Evolutionary conservation across 352 stramenopile species (phyloP).

Genomic region (Phytophthora melonis): DNA sequence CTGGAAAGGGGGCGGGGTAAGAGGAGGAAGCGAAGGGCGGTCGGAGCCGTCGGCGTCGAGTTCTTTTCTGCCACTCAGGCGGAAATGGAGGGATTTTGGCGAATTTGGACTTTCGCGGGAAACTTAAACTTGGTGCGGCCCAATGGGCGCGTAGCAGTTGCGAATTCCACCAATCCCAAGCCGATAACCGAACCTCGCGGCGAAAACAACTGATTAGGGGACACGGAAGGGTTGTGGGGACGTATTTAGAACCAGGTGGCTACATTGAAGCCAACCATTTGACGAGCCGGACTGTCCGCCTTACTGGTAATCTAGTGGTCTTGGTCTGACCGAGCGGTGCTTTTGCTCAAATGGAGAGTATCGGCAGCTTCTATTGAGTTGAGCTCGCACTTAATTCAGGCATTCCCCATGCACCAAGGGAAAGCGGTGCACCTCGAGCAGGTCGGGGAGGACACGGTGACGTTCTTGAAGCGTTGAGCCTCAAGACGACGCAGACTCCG

Average conservation of each 20-base stretch:
- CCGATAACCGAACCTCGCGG: conserved; percentile 13
- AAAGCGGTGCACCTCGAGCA: too few relatives aligned
- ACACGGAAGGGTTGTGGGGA: conserved; percentile 25
- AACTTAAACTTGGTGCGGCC: conserved; percentile 23
- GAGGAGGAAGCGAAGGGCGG: conserved; percentile 17
- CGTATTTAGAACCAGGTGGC: conserved; percentile 30
- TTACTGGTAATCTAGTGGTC: too few relatives aligned
- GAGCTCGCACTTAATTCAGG: too few relatives aligned
- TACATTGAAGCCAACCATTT: conserved; percentile 13
- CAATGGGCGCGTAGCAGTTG: conserved; percentile 22
- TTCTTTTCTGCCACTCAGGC: conserved; percentile 54
- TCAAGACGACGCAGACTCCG: too few relatives aligned
- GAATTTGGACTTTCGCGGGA: conserved; percentile 40
- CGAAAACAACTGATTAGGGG: conserved; percentile 39
- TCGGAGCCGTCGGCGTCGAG: conserved; percentile 48
- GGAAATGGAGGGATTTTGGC: conserved; percentile 26
- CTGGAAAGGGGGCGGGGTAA: background rate
- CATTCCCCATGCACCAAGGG: too few relatives aligned
- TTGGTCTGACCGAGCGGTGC: too few relatives aligned
- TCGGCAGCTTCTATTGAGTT: too few relatives aligned
- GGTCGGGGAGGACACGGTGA: too few relatives aligned
- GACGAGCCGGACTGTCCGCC: background rate
- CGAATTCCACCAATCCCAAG: conserved; percentile 45
- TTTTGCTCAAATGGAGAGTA: too few relatives aligned
- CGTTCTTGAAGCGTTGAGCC: too few relatives aligned